Base-by-base conservation (phyloP, 2,329 filamentous ascomycete genomes). In the Fusarium subtropicale region DNA sequence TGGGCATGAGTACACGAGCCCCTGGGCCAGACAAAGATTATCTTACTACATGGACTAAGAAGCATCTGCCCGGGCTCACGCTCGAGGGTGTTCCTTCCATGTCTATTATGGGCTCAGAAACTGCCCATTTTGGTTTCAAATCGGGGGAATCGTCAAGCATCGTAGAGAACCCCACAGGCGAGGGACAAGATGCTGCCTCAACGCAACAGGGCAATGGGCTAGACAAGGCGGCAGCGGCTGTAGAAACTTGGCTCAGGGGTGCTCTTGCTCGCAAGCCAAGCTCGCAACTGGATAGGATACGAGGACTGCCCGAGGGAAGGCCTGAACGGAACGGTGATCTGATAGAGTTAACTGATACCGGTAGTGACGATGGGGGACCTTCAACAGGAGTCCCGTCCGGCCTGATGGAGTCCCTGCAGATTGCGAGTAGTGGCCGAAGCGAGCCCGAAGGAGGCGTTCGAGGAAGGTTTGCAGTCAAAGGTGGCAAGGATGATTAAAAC, bases 181-280 rank as follows among this genome's bases (percentile, higher is more conserved):
- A 86, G 60, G 82, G 84, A 20, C 78, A 82, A 44, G 80, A 85
- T 60, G 72, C 79, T 20, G 59, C 76, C 38, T 75, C 83, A 13
- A 79, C 81, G n/a, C 79, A 81, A 50, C 83, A 85, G 47, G 84
- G 85, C 16, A 84, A 80, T 5, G 83, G 86, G 2, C 82, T 98
- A 4, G 94, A 97, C 74, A 92, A 94, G 68, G 90, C 97, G 12
- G 94, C 94, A 2, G 91, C 93, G 8, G 91, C 92, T 4, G 90
- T 98, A 31, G 96, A 98, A 80, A 91, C 90, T 2, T 99, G 96
- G 94, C 84, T 98, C 62, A 86, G 94, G 64, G 93, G 93, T 66
- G 90, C 97, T 38, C 93, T 93, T 63, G 83, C 86, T 8, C 90
- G 90, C 75, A 84, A 87, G 7, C 84, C 86, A 1, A 79, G 80